Evolutionary conservation across 495 filamentous ascomycete genomes (phyloP), one percentile per base, ranked within the genome.

Genomic region (Daldinia concentrica): DNA sequence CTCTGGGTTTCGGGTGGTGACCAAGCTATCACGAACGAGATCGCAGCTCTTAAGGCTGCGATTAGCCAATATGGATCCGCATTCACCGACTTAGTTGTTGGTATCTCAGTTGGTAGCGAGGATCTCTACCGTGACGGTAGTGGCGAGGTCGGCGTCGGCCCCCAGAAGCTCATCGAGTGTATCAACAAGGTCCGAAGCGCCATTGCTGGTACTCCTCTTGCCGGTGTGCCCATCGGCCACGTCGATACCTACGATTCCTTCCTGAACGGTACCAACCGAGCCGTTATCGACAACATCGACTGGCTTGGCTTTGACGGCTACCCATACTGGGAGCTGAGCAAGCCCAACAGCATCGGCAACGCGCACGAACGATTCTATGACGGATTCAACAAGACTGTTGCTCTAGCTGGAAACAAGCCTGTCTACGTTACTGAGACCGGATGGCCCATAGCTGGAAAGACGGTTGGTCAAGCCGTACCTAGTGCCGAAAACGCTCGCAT

Each of bases 391-490:
- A 83, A 83, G 66, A 92, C 91, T 62, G 79, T 87, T 58, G 74
- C 76, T n/a, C 86, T 81, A 45, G 85, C 88, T 51, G 79, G 81
- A 22, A 83, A 81, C 67, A 93, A 92, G 84, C 86, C 87, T 39
- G 87, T 95, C 73, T 92, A 91, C 85, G 86, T 94, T 64, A 94
- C 92, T 48, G 92, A 95, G 85, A 94, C 92, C 54, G 92, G 92
- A 51, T 93, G 90, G 90, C 92, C 92, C 61, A 87, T 90, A 6
- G 83, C 79, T 64, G 92, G 92, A 27, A 73, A 81, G 27, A 83
- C 79, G 5, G 76, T 85, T 69, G 86, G 84, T 72, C 75, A 85
- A 30, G 92, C 88, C 70, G 85, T 89, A 14, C 82, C 92, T 50
- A 87, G 78, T 63, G 36, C 76, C 30, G 82, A 77, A 37, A 94